Base-by-base conservation (phyloP, 1,284 basidiomycete genomes). In the Tausonia pullulans region DNA sequence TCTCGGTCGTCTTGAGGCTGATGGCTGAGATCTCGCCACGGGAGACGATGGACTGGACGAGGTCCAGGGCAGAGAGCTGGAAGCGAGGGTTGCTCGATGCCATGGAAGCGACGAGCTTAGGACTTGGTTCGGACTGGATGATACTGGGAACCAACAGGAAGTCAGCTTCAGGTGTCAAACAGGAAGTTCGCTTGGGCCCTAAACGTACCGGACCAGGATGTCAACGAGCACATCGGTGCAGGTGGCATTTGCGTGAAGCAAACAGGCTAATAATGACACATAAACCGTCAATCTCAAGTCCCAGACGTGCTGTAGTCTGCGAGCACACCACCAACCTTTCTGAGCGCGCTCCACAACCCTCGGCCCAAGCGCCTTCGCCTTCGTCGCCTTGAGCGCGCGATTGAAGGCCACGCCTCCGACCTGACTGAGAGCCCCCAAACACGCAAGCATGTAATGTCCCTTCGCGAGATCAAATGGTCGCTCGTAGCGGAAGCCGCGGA, bases 351-450 rank as follows among this genome's bases (percentile, higher is more conserved):
- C 78, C 14, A 83, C 70, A 11, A 91, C 53, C 4, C 60, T 54
- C 13, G 14, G 41, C 39, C 60, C 54, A 3, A 60, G 44, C 58
- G 54, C 8, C 68, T 63, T 43, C 71, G 89, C 78, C 8, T 78
- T 76, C 8, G 83, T 83, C 11, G 79, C 79, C 60, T 84, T 80
- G 0, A 86, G 82, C 1, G 85, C 81, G 69, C 88, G 87, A 54
- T 83, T 80, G 72, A 95, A 90, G 0, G 88, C 89, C 74, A 90
- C 86, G 0, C 92, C 92, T 2, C 92, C 93, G 72, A 94, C 93
- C 40, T 84, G 82, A 55, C 89, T 83, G 4, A 98, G 80, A 0
- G 86, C 84, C 2, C 88, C 78, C 3, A 97, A 74, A n/a, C 83
- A 84, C 63, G 90, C 65, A 13, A 67, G 59, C 44, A 67, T 55